phyloP scores from a whole-genome alignment of 352 stramenopile genomes.

The Globisporangium mamillatum region DNA sequence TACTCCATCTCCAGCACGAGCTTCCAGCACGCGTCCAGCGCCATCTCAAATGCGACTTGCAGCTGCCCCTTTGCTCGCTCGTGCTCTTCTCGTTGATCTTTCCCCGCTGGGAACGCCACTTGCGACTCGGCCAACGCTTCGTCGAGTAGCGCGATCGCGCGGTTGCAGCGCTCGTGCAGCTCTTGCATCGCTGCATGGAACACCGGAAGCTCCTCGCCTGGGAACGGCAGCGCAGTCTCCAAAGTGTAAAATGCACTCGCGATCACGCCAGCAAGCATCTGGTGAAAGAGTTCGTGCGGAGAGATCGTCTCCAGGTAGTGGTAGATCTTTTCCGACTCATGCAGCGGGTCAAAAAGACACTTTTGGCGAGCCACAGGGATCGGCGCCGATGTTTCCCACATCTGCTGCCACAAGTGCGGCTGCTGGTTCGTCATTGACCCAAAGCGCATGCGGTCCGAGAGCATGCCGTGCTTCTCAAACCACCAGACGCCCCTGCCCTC shows the following conservation, averaged over 20 bases:
- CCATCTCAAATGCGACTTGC: conserved; percentile 80
- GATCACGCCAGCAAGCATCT: conserved; percentile 68
- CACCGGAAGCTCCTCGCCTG: conserved; percentile 29
- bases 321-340: conserved; percentile 79
- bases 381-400: conserved; percentile 57
- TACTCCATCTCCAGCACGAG: conserved; percentile 49
- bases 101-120: conserved; percentile 45
- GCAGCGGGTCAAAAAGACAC: conserved; percentile 60
- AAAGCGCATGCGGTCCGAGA: conserved; percentile 74
- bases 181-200: conserved; percentile 38
- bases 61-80: conserved; percentile 40
- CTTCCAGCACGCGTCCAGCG: conserved; percentile 69
- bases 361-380: conserved; percentile 65
- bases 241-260: conserved; percentile 56
- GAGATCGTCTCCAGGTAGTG: conserved; percentile 83
- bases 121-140: conserved; percentile 62
- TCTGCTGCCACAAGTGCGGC: conserved; percentile 65
- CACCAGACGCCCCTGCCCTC: conserved; percentile 59
- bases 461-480: conserved; percentile 64
- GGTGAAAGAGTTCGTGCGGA: conserved; percentile 74
- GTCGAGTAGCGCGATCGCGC: conserved; percentile 56
- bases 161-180: conserved; percentile 34
- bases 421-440: conserved; percentile 34
- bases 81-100: conserved; percentile 40
- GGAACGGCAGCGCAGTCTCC: conserved; percentile 40